These are phyloP conservation scores for Poterioochromonas sp. DNA, from an alignment of 352 stramenopile species.

Conservation along the genomic window DNA sequence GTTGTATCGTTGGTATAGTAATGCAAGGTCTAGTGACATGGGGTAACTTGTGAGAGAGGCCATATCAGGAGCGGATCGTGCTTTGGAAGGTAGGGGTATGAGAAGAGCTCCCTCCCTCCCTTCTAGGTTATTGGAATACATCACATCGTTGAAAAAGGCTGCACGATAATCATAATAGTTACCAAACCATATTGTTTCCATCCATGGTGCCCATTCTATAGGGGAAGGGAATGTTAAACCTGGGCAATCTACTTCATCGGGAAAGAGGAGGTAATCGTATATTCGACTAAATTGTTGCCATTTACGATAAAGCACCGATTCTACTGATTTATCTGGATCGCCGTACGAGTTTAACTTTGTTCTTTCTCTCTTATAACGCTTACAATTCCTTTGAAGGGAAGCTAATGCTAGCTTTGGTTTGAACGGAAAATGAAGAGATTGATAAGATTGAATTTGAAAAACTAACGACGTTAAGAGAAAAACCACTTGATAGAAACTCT, in stretches of 20 bases:
- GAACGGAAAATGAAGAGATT: no score
- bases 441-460: no score
- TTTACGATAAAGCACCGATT: background rate
- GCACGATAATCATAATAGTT: slow-evolving; percentile 26
- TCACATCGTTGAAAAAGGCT: slow-evolving; percentile 12
- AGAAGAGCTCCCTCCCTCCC: background rate
- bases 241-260: slow-evolving; percentile 1
- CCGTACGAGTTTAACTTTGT: no score
- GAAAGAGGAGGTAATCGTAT: background rate
- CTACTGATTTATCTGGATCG: background rate
- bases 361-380: no score
- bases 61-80: no score
- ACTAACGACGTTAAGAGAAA: no score
- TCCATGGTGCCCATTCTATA: slow-evolving; percentile 23
- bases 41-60: no score
- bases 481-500: no score
- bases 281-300: background rate
- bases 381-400: no score
- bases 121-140: slow-evolving; percentile 15
- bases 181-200: slow-evolving; percentile 26
- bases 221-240: slow-evolving; percentile 17
- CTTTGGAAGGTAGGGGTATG: background rate
- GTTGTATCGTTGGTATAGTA: slow-evolving; percentile 18
- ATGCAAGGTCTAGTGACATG: background rate
- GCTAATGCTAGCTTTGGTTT: no score